Evolutionary conservation across 257 asterid genomes (phyloP).

Genomic region (Linderniella brevidens): DNA sequence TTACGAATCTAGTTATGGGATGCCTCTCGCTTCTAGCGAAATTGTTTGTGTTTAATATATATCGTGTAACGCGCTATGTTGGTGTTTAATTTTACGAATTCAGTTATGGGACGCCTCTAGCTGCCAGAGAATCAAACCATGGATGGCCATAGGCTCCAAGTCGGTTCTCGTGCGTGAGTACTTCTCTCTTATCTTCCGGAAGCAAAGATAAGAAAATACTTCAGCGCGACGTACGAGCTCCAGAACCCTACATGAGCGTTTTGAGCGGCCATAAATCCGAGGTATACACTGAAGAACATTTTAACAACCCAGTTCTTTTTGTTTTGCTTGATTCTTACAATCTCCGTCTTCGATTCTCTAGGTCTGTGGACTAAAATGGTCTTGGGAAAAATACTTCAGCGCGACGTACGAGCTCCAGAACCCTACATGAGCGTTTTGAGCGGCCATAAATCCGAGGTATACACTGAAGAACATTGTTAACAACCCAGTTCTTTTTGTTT

Average conservation of each 20-base stretch:
- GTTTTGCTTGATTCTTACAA: conserved; percentile 5
- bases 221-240: conserved; percentile 77
- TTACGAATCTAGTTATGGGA: conserved; percentile 61
- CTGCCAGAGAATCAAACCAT: conserved; percentile 68
- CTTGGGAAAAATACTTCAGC: conserved; percentile 87
- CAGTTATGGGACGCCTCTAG: no score
- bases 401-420: conserved; percentile 61
- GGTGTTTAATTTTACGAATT: no score
- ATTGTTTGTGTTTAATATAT: no score
- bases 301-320: not conserved
- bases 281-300: conserved; percentile 19
- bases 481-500: not conserved
- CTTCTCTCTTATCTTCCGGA: conserved; percentile 69
- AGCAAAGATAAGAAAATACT: conserved; percentile 90
- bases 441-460: conserved; percentile 95
- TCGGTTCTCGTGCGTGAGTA: conserved; percentile 94
- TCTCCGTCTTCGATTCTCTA: no score
- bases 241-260: conserved; percentile 59
- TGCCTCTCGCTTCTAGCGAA: conserved; percentile 75
- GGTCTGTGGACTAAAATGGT: conserved; percentile 91
- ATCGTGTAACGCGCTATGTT: no score
- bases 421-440: conserved; percentile 63
- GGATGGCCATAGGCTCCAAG: conserved; percentile 85
- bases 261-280: conserved; percentile 89
- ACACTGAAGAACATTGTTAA: not conserved